phyloP scores from a whole-genome alignment of 768 basidiomycete species.

The Tulasnella sp. region DNA sequence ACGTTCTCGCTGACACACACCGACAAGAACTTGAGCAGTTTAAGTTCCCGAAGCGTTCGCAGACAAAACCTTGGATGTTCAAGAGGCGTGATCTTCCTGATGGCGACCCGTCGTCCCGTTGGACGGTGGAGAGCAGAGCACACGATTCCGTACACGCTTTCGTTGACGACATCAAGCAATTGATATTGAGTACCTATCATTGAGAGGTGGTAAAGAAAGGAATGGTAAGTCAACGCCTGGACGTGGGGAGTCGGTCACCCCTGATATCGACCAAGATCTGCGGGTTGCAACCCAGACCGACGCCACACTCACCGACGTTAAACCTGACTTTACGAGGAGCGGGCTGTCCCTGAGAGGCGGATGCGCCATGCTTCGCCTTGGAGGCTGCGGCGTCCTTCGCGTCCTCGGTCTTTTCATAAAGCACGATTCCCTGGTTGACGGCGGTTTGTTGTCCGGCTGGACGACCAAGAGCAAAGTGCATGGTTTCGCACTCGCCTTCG shows the following conservation, averaged over 20 bases:
- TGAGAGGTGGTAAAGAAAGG: background rate
- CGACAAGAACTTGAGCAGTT: slow-evolving; percentile 76
- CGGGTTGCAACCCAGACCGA: too few species aligned
- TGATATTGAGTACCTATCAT: slow-evolving; percentile 39
- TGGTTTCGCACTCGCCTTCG: too few species aligned
- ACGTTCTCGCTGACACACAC: slow-evolving; percentile 86
- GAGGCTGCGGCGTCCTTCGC: slow-evolving; percentile 10
- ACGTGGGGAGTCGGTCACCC: background rate
- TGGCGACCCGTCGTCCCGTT: slow-evolving; percentile 77
- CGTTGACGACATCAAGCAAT: slow-evolving; percentile 76
- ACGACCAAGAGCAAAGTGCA: too few species aligned
- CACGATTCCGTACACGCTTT: slow-evolving; percentile 91
- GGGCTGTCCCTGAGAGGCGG: slow-evolving; percentile 16
- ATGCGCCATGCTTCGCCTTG: slow-evolving; percentile 16
- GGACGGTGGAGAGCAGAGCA: slow-evolving; percentile 70
- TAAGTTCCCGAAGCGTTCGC: slow-evolving; percentile 75
- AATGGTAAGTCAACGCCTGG: background rate
- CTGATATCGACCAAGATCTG: too few species aligned
- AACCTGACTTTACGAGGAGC: slow-evolving; percentile 18
- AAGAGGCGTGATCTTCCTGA: slow-evolving; percentile 92
- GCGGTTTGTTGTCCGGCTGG: too few species aligned
- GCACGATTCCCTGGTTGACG: too few species aligned
- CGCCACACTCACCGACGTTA: slow-evolving; percentile 18
- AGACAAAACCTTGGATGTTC: slow-evolving; percentile 91
- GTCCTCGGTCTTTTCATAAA: slow-evolving; percentile 4